Evolutionary conservation across 148 eudicot genomes (phyloP), one percentile per base, ranked within the genome.

Genomic region (Polygonum maritimum): DNA sequence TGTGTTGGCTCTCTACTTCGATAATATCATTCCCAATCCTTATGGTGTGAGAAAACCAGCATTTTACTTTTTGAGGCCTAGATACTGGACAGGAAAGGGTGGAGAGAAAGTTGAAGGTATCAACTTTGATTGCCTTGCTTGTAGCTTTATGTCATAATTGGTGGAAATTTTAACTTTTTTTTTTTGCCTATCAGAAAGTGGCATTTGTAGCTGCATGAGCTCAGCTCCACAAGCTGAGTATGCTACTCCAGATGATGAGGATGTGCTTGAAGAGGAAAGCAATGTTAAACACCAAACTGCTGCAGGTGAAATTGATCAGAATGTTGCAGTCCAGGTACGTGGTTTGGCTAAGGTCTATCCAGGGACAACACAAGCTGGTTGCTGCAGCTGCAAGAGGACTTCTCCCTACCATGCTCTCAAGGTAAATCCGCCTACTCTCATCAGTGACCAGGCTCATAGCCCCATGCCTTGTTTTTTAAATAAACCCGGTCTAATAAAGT

Each of bases 31-130:
- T 39, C 96, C 97, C 26, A 90, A 92, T 82, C 78, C 90, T 69
- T 85, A 87, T 82, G 97, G 99, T 78, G 94, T 92, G 75, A 86
- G 97, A 74, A 95, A 95, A 78, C 82, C 96, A 15, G 52, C 82
- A 52, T 75, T 87, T 72, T 95, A 95, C 83, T 92, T 89, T 80
- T 45, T 95, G 70, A 88, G 80, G 76, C 97, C 91, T 74, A 80
- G 92, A 36, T 95, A 95, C 79, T 95, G 97, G 97, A 86, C 87
- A 12, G 96, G 99, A 67, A 86, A 79, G 79, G 91, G 89, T 62
- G 96, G 91, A 83, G 86, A 83, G 84, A 88, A 83, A 79, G 84
- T 83, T 76, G 74, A 83, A 86, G 96, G 98, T 95, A 38, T 13
- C 7, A 35, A 67, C 44, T 14, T 67, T 14, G 3, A 36, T 15